Percentiles rank a stretch among this genome's conserved stretches.
Conservation (phyloP, 495 filamentous ascomycete species). For the Astrocystis sublimbata region DNA sequence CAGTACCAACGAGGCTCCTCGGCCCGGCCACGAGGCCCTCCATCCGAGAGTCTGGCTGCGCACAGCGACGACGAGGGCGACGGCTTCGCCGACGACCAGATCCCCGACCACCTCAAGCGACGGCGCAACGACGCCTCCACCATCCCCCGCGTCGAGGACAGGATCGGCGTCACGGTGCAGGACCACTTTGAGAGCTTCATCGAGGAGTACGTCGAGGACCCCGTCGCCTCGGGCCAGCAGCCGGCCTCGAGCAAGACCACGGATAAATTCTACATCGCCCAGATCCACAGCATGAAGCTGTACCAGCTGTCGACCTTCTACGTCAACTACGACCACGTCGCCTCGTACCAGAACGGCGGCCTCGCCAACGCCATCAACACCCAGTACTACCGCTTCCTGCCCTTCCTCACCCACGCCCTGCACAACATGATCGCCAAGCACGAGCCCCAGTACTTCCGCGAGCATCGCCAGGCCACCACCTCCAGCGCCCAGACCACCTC, state of each 20-base stretch:
- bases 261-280: constrained; percentile 94
- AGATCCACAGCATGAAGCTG: constrained; percentile 84
- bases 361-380: constrained; percentile 81
- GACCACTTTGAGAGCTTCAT: constrained; percentile 85
- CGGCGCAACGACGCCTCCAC: constrained; percentile 60
- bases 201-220: constrained; percentile 81
- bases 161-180: constrained; percentile 81
- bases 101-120: constrained; percentile 51
- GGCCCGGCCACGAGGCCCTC: constrained; percentile 60
- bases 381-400: constrained; percentile 93
- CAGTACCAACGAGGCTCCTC: constrained; percentile 52
- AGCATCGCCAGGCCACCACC: constrained; percentile 76
- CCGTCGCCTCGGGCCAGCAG: constrained; percentile 68
- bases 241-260: constrained; percentile 73
- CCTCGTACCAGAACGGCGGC: constrained; percentile 65
- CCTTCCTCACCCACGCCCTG: constrained; percentile 84
- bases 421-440: constrained; percentile 93
- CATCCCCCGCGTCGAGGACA: constrained; percentile 84
- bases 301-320: constrained; percentile 94
- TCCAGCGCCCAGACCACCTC: constrained; percentile 66
- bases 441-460: constrained; percentile 89
- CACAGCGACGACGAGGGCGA: constrained; percentile 63
- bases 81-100: constrained; percentile 60
- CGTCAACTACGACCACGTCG: constrained; percentile 90
- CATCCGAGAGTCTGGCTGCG: constrained; percentile 65